phyloP scores from a whole-genome alignment of 2,329 filamentous ascomycete species.

The Drechslerella dactyloides region DNA sequence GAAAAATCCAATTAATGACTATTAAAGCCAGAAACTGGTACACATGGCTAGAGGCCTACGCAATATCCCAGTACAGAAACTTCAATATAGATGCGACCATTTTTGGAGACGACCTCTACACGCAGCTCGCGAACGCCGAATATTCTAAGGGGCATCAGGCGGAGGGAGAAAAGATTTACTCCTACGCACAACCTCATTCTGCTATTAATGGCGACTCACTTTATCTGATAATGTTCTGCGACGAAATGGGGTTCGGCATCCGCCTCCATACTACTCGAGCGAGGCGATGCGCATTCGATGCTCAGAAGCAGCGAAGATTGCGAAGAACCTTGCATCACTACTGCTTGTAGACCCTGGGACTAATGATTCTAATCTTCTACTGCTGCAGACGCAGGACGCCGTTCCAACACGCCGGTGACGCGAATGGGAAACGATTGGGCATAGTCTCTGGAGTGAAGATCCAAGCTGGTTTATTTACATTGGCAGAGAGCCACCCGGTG shows the following conservation, averaged over 20 bases:
- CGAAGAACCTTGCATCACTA: background rate
- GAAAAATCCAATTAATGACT: too few species aligned
- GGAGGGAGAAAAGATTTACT: too few species aligned
- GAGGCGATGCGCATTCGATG: background rate
- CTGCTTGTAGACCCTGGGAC: background rate
- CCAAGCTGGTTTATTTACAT: constrained; percentile 6
- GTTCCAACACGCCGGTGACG: background rate
- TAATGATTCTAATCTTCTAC: background rate
- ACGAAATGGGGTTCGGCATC: constrained; percentile 9
- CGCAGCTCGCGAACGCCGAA: too few species aligned
- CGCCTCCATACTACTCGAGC: background rate
- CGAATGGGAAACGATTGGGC: background rate
- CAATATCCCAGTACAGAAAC: too few species aligned
- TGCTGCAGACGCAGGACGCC: background rate
- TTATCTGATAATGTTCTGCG: constrained; percentile 3
- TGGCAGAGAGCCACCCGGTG: background rate
- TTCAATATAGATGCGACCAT: too few species aligned
- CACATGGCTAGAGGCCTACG: too few species aligned
- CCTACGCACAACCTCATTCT: background rate
- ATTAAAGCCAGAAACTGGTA: too few species aligned
- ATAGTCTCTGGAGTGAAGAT: constrained; percentile 14
- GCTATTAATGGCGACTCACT: background rate
- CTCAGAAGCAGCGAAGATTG: background rate
- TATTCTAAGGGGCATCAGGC: too few species aligned
- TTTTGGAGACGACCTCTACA: too few species aligned